Base-by-base conservation (phyloP, 768 basidiomycete genomes). In the Mycena haematopus region DNA sequence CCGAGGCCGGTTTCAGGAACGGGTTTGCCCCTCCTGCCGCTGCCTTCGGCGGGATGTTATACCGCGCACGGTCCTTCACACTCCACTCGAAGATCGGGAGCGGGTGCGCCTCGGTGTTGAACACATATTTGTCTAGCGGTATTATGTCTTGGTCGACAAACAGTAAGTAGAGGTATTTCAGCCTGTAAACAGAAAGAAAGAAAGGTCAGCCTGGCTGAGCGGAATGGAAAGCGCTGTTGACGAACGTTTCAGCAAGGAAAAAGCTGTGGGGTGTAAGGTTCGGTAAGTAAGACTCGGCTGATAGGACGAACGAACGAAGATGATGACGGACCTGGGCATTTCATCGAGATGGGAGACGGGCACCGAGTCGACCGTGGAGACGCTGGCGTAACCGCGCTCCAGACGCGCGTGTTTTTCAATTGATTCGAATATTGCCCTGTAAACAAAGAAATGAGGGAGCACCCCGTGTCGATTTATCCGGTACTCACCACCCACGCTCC, bases 21-120 rank as follows among this genome's bases (percentile, higher is more conserved):
- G 51, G 51, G 17, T 31, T 17, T 19, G 29, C 21, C 29, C 9
- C 9, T 9, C n/a, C 21, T 6, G 5, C 19, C 15, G 6, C 11
- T 1, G 21, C 40, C 53, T 71, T 72, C 25, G 44, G 13, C 5
- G 65, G 52, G 52, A 86, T 80, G 29, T 77, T 78, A 68, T 82
- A 84, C 52, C 68, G 70, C 59, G 75, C 70, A 64, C 77, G 83
- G 73, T 90, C 86, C 77, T 80, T 78, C 33, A 76, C 68, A 15
- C 71, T 82, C 91, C 89, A 91, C 24, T 80, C 69, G 62, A 91
- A 89, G 25, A 91, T 79, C 3, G 90, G 91, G n/a, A 93, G 72
- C 19, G 92, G 92, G 69, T 93, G 93, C 24, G 90, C 93, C 71
- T 87, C 84, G 0, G 85, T 85, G 62, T 87, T 87, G 63, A 87